Evolutionary conservation across 306 rosid species (phyloP).

Genomic region (Quercus engelmannii): DNA sequence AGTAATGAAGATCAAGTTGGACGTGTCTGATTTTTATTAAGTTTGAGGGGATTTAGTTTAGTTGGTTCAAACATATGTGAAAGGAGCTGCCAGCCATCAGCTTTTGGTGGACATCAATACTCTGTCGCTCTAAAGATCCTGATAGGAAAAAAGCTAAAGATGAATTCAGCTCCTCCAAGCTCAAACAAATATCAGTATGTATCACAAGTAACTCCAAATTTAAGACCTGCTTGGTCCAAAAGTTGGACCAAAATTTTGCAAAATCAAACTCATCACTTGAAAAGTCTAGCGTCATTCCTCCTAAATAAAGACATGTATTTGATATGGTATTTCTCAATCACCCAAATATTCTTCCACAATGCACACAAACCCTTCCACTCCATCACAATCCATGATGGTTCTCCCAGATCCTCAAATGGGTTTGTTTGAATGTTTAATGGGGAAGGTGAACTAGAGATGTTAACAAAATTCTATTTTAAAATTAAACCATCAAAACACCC

Average conservation of each 20-base stretch:
- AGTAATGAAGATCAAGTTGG: not conserved
- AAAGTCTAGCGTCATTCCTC: not conserved
- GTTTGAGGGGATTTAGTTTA: not conserved
- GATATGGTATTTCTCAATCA: not conserved
- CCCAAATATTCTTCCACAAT: not conserved
- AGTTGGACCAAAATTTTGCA: not conserved
- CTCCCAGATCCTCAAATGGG: no score
- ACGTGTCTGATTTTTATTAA: not conserved
- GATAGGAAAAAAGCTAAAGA: not conserved
- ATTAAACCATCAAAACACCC: not conserved
- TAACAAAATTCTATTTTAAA: not conserved
- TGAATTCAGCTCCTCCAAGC: not conserved
- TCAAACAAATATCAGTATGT: not conserved
- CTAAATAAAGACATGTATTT: not conserved
- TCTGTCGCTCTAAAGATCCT: not conserved
- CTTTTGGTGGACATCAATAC: not conserved
- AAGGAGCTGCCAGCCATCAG: not conserved
- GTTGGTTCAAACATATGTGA: not conserved
- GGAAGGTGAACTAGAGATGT: not conserved
- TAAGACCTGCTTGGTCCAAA: no score
- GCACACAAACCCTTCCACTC: not conserved
- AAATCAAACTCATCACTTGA: not conserved
- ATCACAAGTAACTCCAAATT: no score
- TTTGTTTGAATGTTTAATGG: not conserved
- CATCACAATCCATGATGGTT: no score